Evolutionary conservation across 768 basidiomycete genomes (phyloP), one percentile per base, ranked within the genome.

Genomic region (Russula lepida): DNA sequence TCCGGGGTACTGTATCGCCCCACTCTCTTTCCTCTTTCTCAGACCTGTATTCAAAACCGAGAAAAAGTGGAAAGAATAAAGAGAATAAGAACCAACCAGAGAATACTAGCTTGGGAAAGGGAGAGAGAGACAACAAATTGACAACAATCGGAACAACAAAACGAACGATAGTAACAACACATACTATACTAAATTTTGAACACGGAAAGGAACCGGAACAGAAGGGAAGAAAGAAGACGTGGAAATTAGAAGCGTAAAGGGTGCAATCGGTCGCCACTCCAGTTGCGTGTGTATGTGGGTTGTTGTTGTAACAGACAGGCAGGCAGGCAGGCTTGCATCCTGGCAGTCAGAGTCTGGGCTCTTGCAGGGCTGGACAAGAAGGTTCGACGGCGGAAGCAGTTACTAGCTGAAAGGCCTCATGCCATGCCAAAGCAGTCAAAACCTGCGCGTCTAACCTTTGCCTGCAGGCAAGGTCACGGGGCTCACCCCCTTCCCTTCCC

Each of bases 181-280:
- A 33, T 33, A 3, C 33, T 33, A 41, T 41, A n/a, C 43, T 23
- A 13, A 6, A 21, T 43, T 13, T 19, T 1, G 33, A 56, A 61
- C 41, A 49, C 60, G 60, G 60, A 61, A 56, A 50, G 23, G 54
- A 33, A 61, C 60, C 60, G 60, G 60, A 61, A 61, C 54, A 56
- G 37, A 44, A 53, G 28, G n/a, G 4, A 7, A 54, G 23, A 39
- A 17, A n/a, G 25, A 51, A 52, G 11, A 41, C n/a, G n/a, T n/a
- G 17, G 37, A 15, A 41, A 51, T 21, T 32, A 21, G 49, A 51
- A 51, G 32, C 49, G 30, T n/a, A n/a, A 28, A 27, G 54, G 27
- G 15, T 39, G 6, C 17, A 17, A 17, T 41, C 25, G 25, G 39
- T 27, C 25, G 39, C 11, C 21, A n/a, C 11, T 21, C 49, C 50